Percentiles rank a stretch among this genome's conserved stretches.
phyloP scores from a whole-genome alignment of 2,329 filamentous ascomycete genomes.

The Kalmusia sp. region DNA sequence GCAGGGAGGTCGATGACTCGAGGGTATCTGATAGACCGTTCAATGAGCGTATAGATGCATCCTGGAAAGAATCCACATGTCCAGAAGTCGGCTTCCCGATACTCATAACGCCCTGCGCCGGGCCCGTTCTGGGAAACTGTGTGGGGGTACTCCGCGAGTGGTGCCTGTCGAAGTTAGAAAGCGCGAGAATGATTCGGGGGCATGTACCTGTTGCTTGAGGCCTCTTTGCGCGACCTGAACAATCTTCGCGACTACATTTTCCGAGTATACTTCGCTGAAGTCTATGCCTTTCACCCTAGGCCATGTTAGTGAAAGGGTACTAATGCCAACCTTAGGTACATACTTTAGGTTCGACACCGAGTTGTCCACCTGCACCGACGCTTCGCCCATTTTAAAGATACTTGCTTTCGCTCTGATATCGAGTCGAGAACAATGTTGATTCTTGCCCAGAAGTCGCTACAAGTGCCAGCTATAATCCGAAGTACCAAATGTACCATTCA shows the following conservation, averaged over 20 bases:
- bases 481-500: too few relatives aligned
- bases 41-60: conserved; percentile 41
- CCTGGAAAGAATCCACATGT: conserved; percentile 47
- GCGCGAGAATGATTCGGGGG: neutral
- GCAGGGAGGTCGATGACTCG: conserved; percentile 29
- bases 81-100: conserved; percentile 46
- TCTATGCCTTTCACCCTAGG: conserved; percentile 34
- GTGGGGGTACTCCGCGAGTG: conserved; percentile 40
- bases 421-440: neutral
- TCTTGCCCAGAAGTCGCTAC: neutral
- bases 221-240: conserved; percentile 42
- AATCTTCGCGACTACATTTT: conserved; percentile 40
- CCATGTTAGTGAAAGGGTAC: neutral
- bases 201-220: conserved; percentile 27
- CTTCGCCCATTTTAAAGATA: neutral
- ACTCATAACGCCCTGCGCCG: conserved; percentile 35
- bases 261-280: conserved; percentile 34
- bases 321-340: neutral
- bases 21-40: conserved; percentile 39
- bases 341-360: neutral
- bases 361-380: neutral
- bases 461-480: neutral
- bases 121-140: conserved; percentile 39
- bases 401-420: neutral
- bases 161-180: conserved; percentile 20